Conservation (phyloP, 2,329 filamentous ascomycete species). For the Colletotrichum coccodes region DNA sequence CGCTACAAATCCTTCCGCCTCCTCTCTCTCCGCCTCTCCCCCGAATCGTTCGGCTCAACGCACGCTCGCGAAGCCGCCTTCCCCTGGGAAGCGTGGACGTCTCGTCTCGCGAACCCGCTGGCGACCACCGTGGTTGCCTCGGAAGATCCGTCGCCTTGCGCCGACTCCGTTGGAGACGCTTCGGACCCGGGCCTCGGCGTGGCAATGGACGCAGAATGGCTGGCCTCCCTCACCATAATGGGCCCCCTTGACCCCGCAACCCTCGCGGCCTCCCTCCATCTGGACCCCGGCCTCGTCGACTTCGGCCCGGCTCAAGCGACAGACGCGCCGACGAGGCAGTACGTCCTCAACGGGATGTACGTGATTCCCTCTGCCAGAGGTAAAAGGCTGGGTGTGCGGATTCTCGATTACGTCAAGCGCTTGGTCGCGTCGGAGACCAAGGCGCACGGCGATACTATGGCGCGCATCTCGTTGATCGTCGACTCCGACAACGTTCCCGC, state of each 20-base stretch:
- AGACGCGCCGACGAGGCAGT: not conserved
- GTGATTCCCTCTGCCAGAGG: slow-evolving; percentile 14
- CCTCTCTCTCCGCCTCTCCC: slow-evolving; percentile 16
- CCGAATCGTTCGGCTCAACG: slow-evolving; percentile 19
- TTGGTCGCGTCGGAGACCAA: not conserved
- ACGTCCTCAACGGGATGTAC: slow-evolving; percentile 26
- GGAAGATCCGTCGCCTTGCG: not conserved
- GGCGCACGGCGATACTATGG: not conserved
- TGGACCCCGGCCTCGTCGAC: not conserved
- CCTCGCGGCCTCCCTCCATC: not conserved
- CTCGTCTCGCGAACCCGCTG: not conserved
- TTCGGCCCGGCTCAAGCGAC: not conserved
- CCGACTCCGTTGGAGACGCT: too few species aligned
- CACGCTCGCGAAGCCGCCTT: slow-evolving; percentile 24
- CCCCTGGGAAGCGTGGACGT: slow-evolving; percentile 10
- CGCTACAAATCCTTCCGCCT: slow-evolving; percentile 30
- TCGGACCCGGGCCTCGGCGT: not conserved
- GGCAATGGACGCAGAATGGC: not conserved
- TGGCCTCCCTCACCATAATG: slow-evolving; percentile 2
- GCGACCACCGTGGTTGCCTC: slow-evolving; percentile 24
- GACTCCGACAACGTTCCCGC: slow-evolving; percentile 23
- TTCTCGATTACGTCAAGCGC: slow-evolving; percentile 1
- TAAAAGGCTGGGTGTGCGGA: not conserved
- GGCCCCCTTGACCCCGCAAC: slow-evolving; percentile 17
- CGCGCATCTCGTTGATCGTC: slow-evolving; percentile 5